Base-by-base conservation (phyloP, 2,329 filamentous ascomycete species). In the Fusarium sulawesiense region DNA sequence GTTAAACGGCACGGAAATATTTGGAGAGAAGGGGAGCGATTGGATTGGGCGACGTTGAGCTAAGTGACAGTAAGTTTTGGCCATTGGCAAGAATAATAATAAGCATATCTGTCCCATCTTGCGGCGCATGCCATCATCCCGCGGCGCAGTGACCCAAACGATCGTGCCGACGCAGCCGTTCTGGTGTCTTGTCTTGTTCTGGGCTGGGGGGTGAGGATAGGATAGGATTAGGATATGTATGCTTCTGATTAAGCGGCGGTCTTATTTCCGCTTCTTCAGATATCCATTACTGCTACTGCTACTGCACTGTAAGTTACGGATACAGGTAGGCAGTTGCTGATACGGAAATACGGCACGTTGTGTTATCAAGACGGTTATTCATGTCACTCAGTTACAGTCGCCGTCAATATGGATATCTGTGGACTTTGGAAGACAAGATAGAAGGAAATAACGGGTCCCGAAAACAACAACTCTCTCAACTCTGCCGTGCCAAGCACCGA, bases 21-120 rank as follows among this genome's bases (percentile, higher is more conserved):
- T 51, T 51, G n/a, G 32, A 23, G 25, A 14, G 25, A 42, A 34
- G 21, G 40, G 45, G 45, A 45, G 14, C 10, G 27, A 27, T 34
- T 27, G 37, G 44, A 37, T 46, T 51, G 20, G 34, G 23, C 23
- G 29, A 44, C 27, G 59, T 54, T 44, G 57, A 64, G 45, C 34
- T 64, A 64, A 48, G 48, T 46, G 62, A 29, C 41, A 50, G 37
- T 49, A 47, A 48, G 48, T 51, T 51, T 51, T 23, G 20, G 27
- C 49, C 41, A 62, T 45, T 62, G 58, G 63, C 60, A 60, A 59
- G 59, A 34, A 49, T 45, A 71, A 64, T 44, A 66, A 75, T 75
- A 75, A 75, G 73, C 73, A 75, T 75, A 75, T 75, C 70, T 74
- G 73, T 68, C 60, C 60, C 66, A 75, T 73, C 66, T 68, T 60